phyloP scores from a whole-genome alignment of 306 rosid genomes.

The Vigna trinervia region DNA sequence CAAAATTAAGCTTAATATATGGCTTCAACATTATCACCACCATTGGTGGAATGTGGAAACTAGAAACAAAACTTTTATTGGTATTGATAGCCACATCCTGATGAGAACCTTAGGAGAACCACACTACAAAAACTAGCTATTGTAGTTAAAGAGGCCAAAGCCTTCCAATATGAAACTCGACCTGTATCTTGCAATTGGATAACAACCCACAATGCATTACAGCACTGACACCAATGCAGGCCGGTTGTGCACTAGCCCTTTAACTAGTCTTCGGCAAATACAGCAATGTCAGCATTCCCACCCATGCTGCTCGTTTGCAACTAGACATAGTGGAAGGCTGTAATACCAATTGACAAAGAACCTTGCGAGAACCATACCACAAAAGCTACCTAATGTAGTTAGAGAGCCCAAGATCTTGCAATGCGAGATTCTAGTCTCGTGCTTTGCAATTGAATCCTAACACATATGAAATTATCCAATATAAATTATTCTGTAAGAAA shows the following conservation, averaged over 20 bases:
- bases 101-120: background rate
- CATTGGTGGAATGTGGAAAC: background rate
- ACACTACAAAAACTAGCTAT: background rate
- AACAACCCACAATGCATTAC: too few relatives aligned
- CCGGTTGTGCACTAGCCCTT: too few relatives aligned
- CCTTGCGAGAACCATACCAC: background rate
- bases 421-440: background rate
- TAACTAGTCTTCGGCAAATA: too few relatives aligned
- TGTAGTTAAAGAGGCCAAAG: background rate
- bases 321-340: background rate
- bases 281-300: too few relatives aligned
- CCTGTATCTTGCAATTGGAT: background rate
- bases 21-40: conserved; percentile 15
- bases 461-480: background rate
- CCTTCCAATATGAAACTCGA: background rate
- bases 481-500: background rate
- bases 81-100: background rate
- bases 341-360: background rate
- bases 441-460: background rate
- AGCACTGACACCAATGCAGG: too few relatives aligned
- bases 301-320: too few relatives aligned
- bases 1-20: conserved; percentile 17
- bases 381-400: background rate
- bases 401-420: background rate
- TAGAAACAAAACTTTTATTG: background rate